Percentiles rank a stretch among this genome's conserved stretches.
These are phyloP conservation scores for Selenicereus undatus DNA, from an alignment of 148 eudicot genomes.

Conservation along the genomic window DNA sequence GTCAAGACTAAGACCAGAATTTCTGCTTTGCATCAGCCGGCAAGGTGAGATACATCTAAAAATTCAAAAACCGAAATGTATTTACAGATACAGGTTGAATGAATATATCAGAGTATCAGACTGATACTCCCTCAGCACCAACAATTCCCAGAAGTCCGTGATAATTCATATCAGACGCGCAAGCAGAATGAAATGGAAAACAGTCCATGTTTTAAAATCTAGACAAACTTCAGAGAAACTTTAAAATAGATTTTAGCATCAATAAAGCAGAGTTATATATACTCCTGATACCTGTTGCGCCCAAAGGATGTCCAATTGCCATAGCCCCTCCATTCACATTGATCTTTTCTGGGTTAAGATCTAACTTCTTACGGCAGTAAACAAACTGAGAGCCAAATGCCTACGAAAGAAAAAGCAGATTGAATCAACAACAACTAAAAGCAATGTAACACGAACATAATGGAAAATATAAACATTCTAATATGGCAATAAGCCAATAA, in stretches of 20 bases:
- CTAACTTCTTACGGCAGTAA: slow-evolving; percentile 88
- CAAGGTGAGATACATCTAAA: too few species aligned
- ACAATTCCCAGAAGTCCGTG: too few species aligned
- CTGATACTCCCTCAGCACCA: too few species aligned
- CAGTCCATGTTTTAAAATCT: too few species aligned
- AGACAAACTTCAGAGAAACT: too few species aligned
- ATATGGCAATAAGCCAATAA: neutral
- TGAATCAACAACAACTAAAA: neutral
- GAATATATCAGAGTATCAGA: too few species aligned
- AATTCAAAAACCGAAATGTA: too few species aligned
- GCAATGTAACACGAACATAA: neutral
- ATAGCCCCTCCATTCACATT: slow-evolving; percentile 99
- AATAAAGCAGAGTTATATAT: neutral
- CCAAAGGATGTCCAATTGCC: slow-evolving; percentile 97
- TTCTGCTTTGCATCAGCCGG: too few species aligned
- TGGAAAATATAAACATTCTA: neutral
- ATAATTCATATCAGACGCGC: too few species aligned
- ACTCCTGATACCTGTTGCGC: slow-evolving; percentile 74
- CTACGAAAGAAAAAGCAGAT: slow-evolving; percentile 33
- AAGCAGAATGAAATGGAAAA: too few species aligned
- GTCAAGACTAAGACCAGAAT: too few species aligned
- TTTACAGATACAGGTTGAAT: too few species aligned
- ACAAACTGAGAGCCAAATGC: slow-evolving; percentile 96
- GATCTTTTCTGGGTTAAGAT: slow-evolving; percentile 79
- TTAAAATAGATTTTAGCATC: neutral